Base-by-base conservation (phyloP, 768 basidiomycete species). In the Tylopilus balloui region DNA sequence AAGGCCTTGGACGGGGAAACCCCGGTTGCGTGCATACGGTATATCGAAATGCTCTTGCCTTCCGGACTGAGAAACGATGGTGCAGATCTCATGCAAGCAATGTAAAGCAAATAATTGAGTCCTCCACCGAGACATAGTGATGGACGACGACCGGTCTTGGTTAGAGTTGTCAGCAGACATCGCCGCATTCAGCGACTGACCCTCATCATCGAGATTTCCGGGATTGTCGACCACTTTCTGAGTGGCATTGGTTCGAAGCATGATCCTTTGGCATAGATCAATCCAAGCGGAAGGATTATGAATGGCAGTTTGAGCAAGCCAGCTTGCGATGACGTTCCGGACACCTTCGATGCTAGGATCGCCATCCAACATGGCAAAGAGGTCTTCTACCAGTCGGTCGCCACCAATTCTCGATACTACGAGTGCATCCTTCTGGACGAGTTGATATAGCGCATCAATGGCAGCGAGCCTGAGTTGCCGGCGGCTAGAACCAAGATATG, bases 231-330 rank as follows among this genome's bases (percentile, higher is more conserved):
- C 76, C 13, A 79, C 80, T 59, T 83, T 85, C 59, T 88, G 89
- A 3, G 86, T 83, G 1, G 88, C 90, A 5, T 91, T 92, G 11
- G 92, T 94, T 10, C 90, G 78, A 6, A 90, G 84, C 92, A 99
- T 97, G 62, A 99, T 98, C 21, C 92, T 76, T 66, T 97, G 95
- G 60, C 95, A 98, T 1, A 98, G 76, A 62, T 94, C 93, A 48
- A 99, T 96, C 96, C 96, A 99, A 1, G 94, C 96, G 0, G 88
- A 92, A 0, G 96, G 95, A 53, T 93, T 90, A 48, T 89, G 81
- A 17, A 89, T 77, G 1, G 92, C 94, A 0, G 96, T 98, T 66
- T 99, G 96, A 54, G 88, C 82, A 7, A 98, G 74, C 96, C 96
- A 99, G 55, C 88, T 91, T 12, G 80, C 74, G 57, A 98, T 98